Conservation (phyloP, 495 filamentous ascomycete genomes). For the Aspergillus asperescens region DNA sequence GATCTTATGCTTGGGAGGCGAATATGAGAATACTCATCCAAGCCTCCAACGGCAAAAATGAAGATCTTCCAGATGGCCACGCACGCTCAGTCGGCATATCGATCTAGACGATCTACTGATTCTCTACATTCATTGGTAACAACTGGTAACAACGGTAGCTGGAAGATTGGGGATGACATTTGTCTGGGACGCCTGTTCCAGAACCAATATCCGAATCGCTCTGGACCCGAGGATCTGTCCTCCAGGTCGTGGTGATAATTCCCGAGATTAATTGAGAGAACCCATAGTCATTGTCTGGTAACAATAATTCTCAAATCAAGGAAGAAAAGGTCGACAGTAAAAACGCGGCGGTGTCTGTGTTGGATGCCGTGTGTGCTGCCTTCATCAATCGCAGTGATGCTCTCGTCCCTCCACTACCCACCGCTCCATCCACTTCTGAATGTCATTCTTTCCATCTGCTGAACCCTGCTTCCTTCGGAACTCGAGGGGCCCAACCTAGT, state of each 20-base stretch:
- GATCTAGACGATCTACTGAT: background rate
- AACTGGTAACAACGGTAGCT: too few species aligned
- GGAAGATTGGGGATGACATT: background rate
- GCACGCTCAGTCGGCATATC: conserved; percentile 7
- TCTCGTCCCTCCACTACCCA: background rate
- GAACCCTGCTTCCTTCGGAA: conserved; percentile 5
- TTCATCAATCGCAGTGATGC: background rate
- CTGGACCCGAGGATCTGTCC: too few species aligned
- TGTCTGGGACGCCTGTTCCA: background rate
- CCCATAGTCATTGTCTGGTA: too few species aligned
- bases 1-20: too few species aligned
- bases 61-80: conserved; percentile 10
- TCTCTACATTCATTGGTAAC: too few species aligned
- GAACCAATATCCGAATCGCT: background rate
- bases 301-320: background rate
- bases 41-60: background rate
- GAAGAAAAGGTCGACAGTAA: background rate
- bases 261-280: too few species aligned
- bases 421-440: background rate
- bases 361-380: conserved; percentile 8
- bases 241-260: too few species aligned
- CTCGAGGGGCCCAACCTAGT: conserved; percentile 7
- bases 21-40: too few species aligned
- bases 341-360: too few species aligned
- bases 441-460: background rate